Conservation (phyloP, 2,329 filamentous ascomycete genomes). For the Teratosphaeria viscida region DNA sequence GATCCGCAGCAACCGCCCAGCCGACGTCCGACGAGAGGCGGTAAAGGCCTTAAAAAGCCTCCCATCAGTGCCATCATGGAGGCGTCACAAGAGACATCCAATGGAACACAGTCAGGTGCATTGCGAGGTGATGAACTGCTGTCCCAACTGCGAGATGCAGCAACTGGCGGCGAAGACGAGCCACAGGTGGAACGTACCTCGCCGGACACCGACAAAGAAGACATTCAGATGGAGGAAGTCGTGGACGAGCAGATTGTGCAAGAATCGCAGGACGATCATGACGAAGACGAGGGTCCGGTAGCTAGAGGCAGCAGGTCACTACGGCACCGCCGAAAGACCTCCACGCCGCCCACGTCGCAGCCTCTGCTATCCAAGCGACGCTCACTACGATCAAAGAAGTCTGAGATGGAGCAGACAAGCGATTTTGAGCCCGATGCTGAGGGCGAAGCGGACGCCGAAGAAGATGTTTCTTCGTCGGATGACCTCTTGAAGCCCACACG, state of each 20-base stretch:
- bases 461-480: constrained; percentile 44
- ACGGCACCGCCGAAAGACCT: constrained; percentile 19
- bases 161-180: constrained; percentile 19
- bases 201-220: constrained; percentile 17
- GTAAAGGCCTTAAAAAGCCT: constrained; percentile 39
- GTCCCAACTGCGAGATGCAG: constrained; percentile 17
- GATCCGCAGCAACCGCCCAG: constrained; percentile 30
- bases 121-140: constrained; percentile 26
- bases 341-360: constrained; percentile 16
- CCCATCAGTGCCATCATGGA: constrained; percentile 41
- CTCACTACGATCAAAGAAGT: constrained; percentile 34
- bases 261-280: constrained; percentile 42
- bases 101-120: constrained; percentile 19
- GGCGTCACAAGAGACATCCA: constrained; percentile 41
- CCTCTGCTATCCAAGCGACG: constrained; percentile 29
- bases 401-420: constrained; percentile 45
- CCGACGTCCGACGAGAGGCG: constrained; percentile 32
- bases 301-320: constrained; percentile 35
- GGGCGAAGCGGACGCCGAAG: constrained; percentile 44
- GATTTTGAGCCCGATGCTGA: constrained; percentile 54
- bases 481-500: constrained; percentile 33
- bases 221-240: constrained; percentile 13
- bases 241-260: constrained; percentile 34
- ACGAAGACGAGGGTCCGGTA: constrained; percentile 47
- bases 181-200: constrained; percentile 19